A percentile compares a stretch with the other conserved stretches of the same genome.
phyloP scores from a whole-genome alignment of 2,329 filamentous ascomycete genomes.

The Cercospora zeina region DNA sequence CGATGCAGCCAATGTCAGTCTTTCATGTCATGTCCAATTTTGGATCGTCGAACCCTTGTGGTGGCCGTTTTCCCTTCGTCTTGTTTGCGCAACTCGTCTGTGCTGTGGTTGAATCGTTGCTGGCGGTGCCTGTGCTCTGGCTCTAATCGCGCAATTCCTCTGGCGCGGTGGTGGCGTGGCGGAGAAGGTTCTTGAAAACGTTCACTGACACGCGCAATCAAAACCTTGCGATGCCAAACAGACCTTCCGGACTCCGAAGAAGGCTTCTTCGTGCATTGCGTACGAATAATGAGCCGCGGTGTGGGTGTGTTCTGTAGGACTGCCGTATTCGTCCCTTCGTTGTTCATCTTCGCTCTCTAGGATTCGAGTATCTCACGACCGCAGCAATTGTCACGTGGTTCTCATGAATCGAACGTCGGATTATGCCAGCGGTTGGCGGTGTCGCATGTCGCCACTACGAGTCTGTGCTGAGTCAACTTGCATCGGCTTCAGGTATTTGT shows the following conservation, averaged over 20 bases:
- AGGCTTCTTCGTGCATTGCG: not conserved
- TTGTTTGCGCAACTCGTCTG: conserved; percentile 9
- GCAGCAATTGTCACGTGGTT: not conserved
- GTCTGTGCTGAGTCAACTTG: not conserved
- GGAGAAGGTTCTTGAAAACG: not conserved
- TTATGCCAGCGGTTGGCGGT: not conserved
- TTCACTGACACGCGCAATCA: not conserved
- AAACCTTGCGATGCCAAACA: not conserved
- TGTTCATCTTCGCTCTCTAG: not conserved
- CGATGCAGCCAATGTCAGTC: not conserved
- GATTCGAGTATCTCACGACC: not conserved
- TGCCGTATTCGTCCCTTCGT: not conserved
- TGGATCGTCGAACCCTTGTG: not conserved
- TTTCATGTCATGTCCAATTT: conserved; percentile 1
- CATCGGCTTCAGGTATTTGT: not conserved
- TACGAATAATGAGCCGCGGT: not conserved
- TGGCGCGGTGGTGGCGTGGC: not conserved
- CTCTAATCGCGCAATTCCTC: conserved; percentile 1
- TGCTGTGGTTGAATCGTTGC: conserved; percentile 17
- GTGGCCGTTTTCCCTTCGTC: not conserved
- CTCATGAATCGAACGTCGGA: not conserved
- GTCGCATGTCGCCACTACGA: not conserved
- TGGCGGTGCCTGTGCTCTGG: conserved; percentile 12
- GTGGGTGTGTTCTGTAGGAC: not conserved
- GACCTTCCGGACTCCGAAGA: not conserved